Percentiles rank a stretch among this genome's conserved stretches.
Conservation (phyloP, 768 basidiomycete genomes). For the Tylopilus intermedius region DNA sequence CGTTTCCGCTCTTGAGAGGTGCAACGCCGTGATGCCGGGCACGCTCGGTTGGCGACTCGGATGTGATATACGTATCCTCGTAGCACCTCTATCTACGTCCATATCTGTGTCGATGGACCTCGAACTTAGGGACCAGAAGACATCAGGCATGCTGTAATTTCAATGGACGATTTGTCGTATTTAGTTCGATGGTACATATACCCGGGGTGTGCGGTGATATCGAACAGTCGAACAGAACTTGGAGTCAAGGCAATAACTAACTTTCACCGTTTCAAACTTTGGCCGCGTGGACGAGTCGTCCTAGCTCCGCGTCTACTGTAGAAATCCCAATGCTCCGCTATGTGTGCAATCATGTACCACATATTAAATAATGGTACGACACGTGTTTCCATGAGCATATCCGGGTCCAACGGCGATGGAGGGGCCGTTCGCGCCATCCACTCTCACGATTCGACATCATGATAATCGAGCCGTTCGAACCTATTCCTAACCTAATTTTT, state of each 20-base stretch:
- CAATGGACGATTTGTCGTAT: neutral
- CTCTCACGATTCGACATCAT: too few species aligned
- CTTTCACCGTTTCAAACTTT: too few species aligned
- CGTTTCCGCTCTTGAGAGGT: constrained; percentile 10
- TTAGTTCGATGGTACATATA: neutral
- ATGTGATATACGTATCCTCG: neutral
- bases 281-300: too few species aligned
- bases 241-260: neutral
- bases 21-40: neutral
- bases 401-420: too few species aligned
- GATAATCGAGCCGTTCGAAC: too few species aligned
- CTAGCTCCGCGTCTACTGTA: too few species aligned
- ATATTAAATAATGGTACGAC: too few species aligned
- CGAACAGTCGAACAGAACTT: neutral
- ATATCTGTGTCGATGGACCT: neutral
- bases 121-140: neutral
- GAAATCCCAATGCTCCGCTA: too few species aligned
- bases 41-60: neutral
- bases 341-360: too few species aligned
- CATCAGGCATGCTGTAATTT: neutral
- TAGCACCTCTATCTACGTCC: neutral
- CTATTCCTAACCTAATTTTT: neutral
- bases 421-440: too few species aligned
- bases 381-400: too few species aligned
- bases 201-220: neutral